These are phyloP conservation scores for Fusarium sp. DNA, from an alignment of 2,329 filamentous ascomycete species.

Conservation along the genomic window DNA sequence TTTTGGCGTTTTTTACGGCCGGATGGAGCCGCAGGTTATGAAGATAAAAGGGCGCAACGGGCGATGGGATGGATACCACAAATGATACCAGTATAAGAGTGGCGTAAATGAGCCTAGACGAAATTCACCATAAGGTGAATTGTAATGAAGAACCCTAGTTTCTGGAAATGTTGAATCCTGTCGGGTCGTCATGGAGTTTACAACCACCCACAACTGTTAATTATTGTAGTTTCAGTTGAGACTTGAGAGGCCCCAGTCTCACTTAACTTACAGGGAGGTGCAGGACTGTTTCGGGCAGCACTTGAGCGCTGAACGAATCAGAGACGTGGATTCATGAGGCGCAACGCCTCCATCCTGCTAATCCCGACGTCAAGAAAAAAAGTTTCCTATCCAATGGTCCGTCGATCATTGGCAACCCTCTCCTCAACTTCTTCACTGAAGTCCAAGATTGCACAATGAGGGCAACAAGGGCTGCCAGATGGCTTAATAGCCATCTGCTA, in stretches of 20 bases:
- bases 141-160: neutral
- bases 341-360: conserved; percentile 36
- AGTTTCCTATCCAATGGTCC: conserved; percentile 44
- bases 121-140: neutral
- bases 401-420: conserved; percentile 43
- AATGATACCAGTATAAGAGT: conserved; percentile 36
- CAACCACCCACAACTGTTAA: neutral
- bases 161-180: neutral
- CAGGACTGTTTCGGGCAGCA: conserved; percentile 19
- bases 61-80: conserved; percentile 17
- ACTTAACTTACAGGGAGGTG: conserved; percentile 9
- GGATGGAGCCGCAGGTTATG: conserved; percentile 26
- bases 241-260: neutral
- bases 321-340: conserved; percentile 37
- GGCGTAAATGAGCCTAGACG: conserved; percentile 1
- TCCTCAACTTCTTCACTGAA: conserved; percentile 42
- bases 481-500: conserved; percentile 55
- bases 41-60: conserved; percentile 34
- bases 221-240: neutral
- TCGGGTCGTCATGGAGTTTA: neutral
- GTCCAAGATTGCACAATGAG: conserved; percentile 51
- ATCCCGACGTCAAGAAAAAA: conserved; percentile 47
- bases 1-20: conserved; percentile 30
- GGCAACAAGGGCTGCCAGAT: conserved; percentile 54
- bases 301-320: conserved; percentile 35